Base-by-base conservation (phyloP, 129 eudicot species). In the Centella asiatica region DNA sequence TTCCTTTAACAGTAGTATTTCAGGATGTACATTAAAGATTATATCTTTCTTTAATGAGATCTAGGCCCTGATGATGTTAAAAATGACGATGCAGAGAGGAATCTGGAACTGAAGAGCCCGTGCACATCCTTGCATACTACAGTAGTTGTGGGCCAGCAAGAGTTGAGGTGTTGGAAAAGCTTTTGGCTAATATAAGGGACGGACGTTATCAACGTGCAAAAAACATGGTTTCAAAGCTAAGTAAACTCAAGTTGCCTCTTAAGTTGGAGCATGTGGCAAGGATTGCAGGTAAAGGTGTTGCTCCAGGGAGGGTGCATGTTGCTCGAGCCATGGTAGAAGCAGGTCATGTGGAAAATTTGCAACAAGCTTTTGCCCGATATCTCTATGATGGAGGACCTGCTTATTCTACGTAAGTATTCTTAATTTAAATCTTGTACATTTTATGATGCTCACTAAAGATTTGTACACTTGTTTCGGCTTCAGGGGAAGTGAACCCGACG, bases 281-380 rank as follows among this genome's bases (percentile, higher is more conserved):
- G 81, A 84, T 90, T 64, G 97, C 97, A 31, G 97, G 97, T 26
- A 84, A 64, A 42, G 97, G 94, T 37, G 95, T 84, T 62, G 97
- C 97, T 60, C 97, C 97, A 0, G 97, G 97, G 57, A 79, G 97
- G 75, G 75, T 90, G 65, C 97, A 90, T 26, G 86, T 90, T 28
- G 97, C 97, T 64, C 90, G 97, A 26, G 97, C 97, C 50, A 56
- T 90, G 85, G 90, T 90, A 57, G 97, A 87, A 73, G 97, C 94
- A n/a, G 97, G 97, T 54, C 87, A 87, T 57, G 95, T 87, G 23
- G 90, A 83, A 58, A 84, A 90, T 76, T 72, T 90, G 58, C 86
- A 87, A 64, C 97, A 90, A 70, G 97, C 97, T 46, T 90, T 90
- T 53, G 34, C 85, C 23, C 81, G 90, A 51, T 90, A 90, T 66